Percentiles rank a stretch among this genome's conserved stretches.
phyloP scores from a whole-genome alignment of 2,329 filamentous ascomycete genomes.

The Delphinella strobiligena region DNA sequence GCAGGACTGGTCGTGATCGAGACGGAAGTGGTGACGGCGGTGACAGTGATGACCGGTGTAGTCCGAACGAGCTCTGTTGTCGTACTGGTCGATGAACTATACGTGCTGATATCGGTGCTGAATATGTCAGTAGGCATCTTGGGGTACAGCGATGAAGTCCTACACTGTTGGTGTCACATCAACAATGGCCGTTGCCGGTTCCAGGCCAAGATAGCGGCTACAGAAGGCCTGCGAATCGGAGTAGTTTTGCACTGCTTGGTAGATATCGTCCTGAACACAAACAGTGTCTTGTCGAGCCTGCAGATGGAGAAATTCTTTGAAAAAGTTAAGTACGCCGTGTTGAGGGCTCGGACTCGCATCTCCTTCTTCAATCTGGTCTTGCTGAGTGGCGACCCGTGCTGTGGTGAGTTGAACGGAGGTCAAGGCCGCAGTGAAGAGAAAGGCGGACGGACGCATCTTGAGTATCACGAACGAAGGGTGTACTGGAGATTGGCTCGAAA shows the following conservation, averaged over 20 bases:
- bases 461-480: slow-evolving; percentile 7
- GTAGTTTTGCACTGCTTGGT: slow-evolving; percentile 15
- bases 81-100: slow-evolving; percentile 14
- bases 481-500: not conserved
- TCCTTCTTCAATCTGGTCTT: slow-evolving; percentile 11
- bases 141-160: slow-evolving; percentile 9
- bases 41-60: slow-evolving; percentile 16
- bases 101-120: slow-evolving; percentile 10
- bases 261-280: slow-evolving; percentile 16
- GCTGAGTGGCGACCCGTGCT: slow-evolving; percentile 15
- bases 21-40: slow-evolving; percentile 10
- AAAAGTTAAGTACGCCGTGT: slow-evolving; percentile 12
- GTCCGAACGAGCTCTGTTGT: slow-evolving; percentile 10
- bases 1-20: slow-evolving; percentile 9
- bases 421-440: slow-evolving; percentile 7
- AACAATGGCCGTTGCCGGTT: slow-evolving; percentile 12
- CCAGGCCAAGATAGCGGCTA: slow-evolving; percentile 4
- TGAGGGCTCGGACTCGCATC: slow-evolving; percentile 7
- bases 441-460: slow-evolving; percentile 11
- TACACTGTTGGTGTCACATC: slow-evolving; percentile 20
- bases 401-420: slow-evolving; percentile 13
- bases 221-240: slow-evolving; percentile 12
- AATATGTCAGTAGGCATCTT: slow-evolving; percentile 1
- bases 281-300: slow-evolving; percentile 12
- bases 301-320: slow-evolving; percentile 15